Evolutionary conservation across 805 yeast species (phyloP).

Genomic region (Naumovozyma baii): DNA sequence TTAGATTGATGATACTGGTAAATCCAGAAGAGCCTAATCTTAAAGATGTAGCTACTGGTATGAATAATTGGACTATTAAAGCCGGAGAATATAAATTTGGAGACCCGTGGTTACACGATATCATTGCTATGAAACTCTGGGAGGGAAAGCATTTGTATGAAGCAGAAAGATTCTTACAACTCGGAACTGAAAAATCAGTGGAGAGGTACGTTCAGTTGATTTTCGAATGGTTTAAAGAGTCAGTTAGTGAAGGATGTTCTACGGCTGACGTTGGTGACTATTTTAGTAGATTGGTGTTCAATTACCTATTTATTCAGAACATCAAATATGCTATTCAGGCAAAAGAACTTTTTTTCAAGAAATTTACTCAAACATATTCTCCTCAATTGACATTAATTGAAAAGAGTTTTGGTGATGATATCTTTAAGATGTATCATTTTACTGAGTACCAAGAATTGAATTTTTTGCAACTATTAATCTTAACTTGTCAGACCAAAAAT

Average conservation of each 20-base stretch:
- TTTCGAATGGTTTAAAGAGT: conserved; percentile 38
- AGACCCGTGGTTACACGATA: conserved; percentile 64
- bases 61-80: conserved; percentile 55
- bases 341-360: conserved; percentile 29
- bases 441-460: conserved; percentile 40
- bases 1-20: conserved; percentile 39
- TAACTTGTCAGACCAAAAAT: conserved; percentile 46
- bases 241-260: conserved; percentile 10
- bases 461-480: conserved; percentile 57
- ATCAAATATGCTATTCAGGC: conserved; percentile 46
- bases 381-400: conserved; percentile 19
- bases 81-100: conserved; percentile 48
- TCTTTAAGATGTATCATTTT: conserved; percentile 31
- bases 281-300: conserved; percentile 55
- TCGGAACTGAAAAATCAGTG: conserved; percentile 52
- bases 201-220: conserved; percentile 38
- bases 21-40: conserved; percentile 49
- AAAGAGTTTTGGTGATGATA: conserved; percentile 28
- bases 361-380: conserved; percentile 20
- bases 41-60: conserved; percentile 55
- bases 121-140: conserved; percentile 59
- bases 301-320: conserved; percentile 62
- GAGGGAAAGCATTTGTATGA: conserved; percentile 44
- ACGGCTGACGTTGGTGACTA: conserved; percentile 26
- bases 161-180: conserved; percentile 63